A percentile compares a stretch with the other conserved stretches of the same genome.
These are phyloP conservation scores for Talaromyces sp. DNA, from an alignment of 2,329 filamentous ascomycete species.

Conservation along the genomic window DNA sequence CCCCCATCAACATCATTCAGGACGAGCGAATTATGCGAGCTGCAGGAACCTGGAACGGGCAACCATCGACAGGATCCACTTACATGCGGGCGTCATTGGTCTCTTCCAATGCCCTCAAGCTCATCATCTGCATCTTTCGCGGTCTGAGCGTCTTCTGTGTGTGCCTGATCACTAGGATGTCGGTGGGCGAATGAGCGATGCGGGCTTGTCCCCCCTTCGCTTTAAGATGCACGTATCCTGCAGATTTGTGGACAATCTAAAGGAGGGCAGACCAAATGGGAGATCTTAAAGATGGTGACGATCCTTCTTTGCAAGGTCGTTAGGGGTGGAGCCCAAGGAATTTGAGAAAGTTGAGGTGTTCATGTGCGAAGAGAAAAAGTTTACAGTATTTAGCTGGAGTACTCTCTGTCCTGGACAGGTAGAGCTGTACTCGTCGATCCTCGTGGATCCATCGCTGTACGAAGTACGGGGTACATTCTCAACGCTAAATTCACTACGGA, in stretches of 20 bases:
- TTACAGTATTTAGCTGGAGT: no score
- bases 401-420: no score
- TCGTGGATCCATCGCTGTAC: no score
- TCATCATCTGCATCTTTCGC: constrained; percentile 19
- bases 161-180: constrained; percentile 5
- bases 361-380: no score
- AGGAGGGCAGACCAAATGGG: background rate
- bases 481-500: background rate
- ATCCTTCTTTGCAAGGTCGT: no score
- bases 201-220: no score
- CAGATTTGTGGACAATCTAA: no score
- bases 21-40: constrained; percentile 13
- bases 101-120: constrained; percentile 7
- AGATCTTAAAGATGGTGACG: background rate
- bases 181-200: background rate
- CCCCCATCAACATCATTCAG: background rate
- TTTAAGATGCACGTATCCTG: no score
- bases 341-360: no score
- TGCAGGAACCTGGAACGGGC: constrained; percentile 29
- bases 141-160: constrained; percentile 4
- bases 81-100: background rate
- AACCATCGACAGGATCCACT: constrained; percentile 16
- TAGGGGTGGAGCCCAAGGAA: no score
- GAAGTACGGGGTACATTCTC: no score
- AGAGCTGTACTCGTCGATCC: no score